Conservation (phyloP, 2,329 filamentous ascomycete species). For the Colletotrichum tamarilloi region DNA sequence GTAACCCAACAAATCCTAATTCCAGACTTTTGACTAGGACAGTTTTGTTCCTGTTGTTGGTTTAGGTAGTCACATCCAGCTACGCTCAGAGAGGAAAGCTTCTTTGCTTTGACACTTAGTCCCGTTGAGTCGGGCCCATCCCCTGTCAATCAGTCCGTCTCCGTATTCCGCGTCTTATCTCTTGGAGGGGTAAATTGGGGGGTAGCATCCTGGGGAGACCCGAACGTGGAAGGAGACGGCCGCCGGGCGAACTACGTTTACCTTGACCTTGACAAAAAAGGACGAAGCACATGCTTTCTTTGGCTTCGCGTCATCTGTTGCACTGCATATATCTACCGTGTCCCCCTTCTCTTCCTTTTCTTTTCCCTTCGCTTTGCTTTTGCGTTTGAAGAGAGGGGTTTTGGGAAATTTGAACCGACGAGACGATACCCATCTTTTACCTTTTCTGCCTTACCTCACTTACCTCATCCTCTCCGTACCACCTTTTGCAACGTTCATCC, state of each 20-base stretch:
- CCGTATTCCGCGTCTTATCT: constrained; percentile 1
- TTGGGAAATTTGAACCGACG: background rate
- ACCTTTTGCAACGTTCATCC: background rate
- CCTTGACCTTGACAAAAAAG: background rate
- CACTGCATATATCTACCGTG: constrained; percentile 12
- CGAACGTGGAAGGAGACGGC: background rate
- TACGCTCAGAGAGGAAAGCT: background rate
- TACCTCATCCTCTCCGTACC: background rate
- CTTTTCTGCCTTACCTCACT: background rate
- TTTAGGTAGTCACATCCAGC: background rate
- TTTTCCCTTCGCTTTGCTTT: background rate
- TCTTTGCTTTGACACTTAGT: background rate
- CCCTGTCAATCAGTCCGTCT: background rate
- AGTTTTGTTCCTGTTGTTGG: background rate
- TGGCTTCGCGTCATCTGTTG: constrained; percentile 5
- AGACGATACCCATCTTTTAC: background rate
- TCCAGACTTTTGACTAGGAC: background rate
- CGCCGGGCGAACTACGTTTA: background rate
- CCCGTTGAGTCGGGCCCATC: background rate
- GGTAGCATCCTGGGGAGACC: background rate
- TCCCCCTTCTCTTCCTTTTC: background rate
- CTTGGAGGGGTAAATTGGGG: background rate
- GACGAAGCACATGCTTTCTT: constrained; percentile 7
- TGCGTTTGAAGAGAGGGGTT: background rate
- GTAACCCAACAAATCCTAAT: background rate